A percentile compares a stretch with the other conserved stretches of the same genome.
These are phyloP conservation scores for Lepidopterella palustris DNA, from an alignment of 495 filamentous ascomycete genomes.

Conservation along the genomic window DNA sequence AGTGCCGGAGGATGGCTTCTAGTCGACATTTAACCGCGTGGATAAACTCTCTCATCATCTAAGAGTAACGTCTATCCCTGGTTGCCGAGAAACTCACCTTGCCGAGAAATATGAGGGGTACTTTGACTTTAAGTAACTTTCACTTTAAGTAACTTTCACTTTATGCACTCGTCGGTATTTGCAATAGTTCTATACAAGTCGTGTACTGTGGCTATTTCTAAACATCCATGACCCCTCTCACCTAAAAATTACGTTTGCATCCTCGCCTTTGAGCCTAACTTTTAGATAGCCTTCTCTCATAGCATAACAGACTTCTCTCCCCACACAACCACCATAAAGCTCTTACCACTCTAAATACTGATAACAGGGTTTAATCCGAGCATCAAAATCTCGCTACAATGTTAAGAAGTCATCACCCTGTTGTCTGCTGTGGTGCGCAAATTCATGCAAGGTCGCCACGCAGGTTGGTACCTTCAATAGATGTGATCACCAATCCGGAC, in stretches of 20 bases:
- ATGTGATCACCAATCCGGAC: background rate
- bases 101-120: no score
- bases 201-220: constrained; percentile 19
- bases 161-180: constrained; percentile 9
- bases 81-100: no score
- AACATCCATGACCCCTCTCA: constrained; percentile 8
- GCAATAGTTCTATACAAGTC: constrained; percentile 13
- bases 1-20: background rate
- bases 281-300: constrained; percentile 6
- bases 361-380: constrained; percentile 8
- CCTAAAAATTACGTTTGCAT: constrained; percentile 20
- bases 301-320: constrained; percentile 10
- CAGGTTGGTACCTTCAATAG: background rate
- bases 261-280: constrained; percentile 12
- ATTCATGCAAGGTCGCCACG: background rate
- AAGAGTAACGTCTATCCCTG: no score
- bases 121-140: constrained; percentile 1
- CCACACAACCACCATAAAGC: constrained; percentile 8
- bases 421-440: background rate
- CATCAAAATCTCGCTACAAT: constrained; percentile 7
- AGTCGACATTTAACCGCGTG: background rate
- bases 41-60: background rate
- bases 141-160: constrained; percentile 5
- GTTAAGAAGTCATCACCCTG: background rate
- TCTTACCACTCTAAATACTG: constrained; percentile 4